Conservation (phyloP, 805 yeast species). For the Hanseniaspora singularis region DNA sequence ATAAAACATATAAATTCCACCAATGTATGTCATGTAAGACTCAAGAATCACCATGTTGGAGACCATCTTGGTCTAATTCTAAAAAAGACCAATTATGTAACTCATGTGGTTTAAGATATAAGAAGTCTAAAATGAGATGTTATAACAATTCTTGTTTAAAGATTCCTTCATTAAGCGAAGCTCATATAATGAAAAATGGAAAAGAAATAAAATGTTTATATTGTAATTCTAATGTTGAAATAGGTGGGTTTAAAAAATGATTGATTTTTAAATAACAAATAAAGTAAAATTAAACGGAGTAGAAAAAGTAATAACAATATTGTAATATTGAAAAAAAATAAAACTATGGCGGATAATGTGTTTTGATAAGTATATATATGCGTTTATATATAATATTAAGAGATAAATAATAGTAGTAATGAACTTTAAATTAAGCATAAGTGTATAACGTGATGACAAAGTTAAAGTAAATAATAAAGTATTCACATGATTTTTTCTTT, state of each 20-base stretch:
- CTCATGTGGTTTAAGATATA: conserved; percentile 88
- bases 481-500: background rate
- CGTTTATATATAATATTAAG: too few relatives aligned
- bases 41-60: conserved; percentile 92
- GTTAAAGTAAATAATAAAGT: too few relatives aligned
- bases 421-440: too few relatives aligned
- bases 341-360: too few relatives aligned
- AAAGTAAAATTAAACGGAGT: background rate
- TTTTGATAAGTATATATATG: too few relatives aligned
- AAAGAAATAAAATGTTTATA: conserved; percentile 37
- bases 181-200: conserved; percentile 62
- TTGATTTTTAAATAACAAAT: background rate
- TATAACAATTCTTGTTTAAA: conserved; percentile 60
- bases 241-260: conserved; percentile 1
- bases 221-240: conserved; percentile 47
- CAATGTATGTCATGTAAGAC: conserved; percentile 80
- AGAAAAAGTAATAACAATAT: too few relatives aligned
- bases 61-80: conserved; percentile 82
- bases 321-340: background rate
- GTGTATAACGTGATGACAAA: too few relatives aligned
- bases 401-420: too few relatives aligned
- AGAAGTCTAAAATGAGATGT: conserved; percentile 89
- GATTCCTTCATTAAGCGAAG: conserved; percentile 93
- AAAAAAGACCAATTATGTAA: conserved; percentile 91
- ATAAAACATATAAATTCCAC: conserved; percentile 14